These are phyloP conservation scores for Zygosaccharomyces sapae DNA, from an alignment of 1,139 yeast species.

Conservation along the genomic window DNA sequence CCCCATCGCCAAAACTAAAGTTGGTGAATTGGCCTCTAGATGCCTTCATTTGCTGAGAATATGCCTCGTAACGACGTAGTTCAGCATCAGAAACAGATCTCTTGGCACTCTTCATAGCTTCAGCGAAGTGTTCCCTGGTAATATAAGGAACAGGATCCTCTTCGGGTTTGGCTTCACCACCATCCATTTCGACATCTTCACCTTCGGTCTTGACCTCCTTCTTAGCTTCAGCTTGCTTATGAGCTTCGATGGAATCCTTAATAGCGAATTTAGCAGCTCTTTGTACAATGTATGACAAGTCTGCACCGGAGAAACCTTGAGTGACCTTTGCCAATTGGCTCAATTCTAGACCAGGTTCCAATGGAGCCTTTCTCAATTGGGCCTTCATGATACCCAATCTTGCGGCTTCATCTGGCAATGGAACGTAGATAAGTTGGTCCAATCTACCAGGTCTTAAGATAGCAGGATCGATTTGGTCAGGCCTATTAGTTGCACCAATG, in stretches of 20 bases:
- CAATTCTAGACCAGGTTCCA: conserved; percentile 93
- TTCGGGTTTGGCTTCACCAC: conserved; percentile 49
- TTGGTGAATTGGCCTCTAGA: conserved; percentile 88
- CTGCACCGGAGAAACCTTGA: conserved; percentile 98
- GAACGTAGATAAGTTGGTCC: conserved; percentile 96
- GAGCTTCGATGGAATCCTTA: conserved; percentile 94
- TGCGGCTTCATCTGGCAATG: conserved; percentile 93
- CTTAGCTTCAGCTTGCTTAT: conserved; percentile 50
- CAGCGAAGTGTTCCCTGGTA: conserved; percentile 90
- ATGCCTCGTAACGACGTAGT: conserved; percentile 97
- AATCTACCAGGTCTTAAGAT: conserved; percentile 98
- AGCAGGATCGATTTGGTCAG: conserved; percentile 98
- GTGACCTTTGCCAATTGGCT: conserved; percentile 87
- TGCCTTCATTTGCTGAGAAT: conserved; percentile 93
- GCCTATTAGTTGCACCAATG: conserved; percentile 98
- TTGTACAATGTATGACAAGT: conserved; percentile 93
- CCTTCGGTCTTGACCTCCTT: conserved; percentile 51
- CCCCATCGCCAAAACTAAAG: conserved; percentile 61
- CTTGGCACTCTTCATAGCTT: conserved; percentile 99
- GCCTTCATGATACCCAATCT: conserved; percentile 91
- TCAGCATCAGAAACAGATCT: conserved; percentile 97
- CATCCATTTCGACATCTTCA: conserved; percentile 45
- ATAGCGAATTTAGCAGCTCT: conserved; percentile 98
- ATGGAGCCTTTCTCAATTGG: conserved; percentile 96
- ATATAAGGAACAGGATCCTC: conserved; percentile 94